phyloP scores from a whole-genome alignment of 208 protist species.

The Crithidia expoeki region DNA sequence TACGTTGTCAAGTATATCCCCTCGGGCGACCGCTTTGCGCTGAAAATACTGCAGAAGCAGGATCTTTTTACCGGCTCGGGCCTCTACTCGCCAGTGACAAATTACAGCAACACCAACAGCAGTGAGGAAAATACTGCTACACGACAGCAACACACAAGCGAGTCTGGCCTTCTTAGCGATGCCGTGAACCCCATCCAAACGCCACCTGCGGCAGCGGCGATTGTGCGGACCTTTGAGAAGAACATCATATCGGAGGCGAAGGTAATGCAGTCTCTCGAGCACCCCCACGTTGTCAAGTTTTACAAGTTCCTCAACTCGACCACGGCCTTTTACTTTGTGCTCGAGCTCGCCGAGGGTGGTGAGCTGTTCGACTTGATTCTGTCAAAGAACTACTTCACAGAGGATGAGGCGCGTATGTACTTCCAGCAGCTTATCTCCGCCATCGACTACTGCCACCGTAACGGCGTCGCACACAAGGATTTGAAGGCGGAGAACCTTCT shows the following conservation, averaged over 20 bases:
- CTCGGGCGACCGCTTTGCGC: slow-evolving; percentile 75
- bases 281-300: slow-evolving; percentile 89
- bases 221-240: slow-evolving; percentile 49
- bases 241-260: slow-evolving; percentile 87
- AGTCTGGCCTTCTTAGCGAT: slow-evolving; percentile 12
- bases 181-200: not conserved
- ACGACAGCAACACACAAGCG: not conserved
- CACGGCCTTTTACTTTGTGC: slow-evolving; percentile 86
- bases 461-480: slow-evolving; percentile 87
- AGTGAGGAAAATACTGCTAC: not conserved
- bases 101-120: not conserved
- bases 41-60: slow-evolving; percentile 89
- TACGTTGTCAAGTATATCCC: slow-evolving; percentile 82
- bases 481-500: slow-evolving; percentile 93
- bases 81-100: slow-evolving; percentile 2
- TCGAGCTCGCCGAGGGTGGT: slow-evolving; percentile 91
- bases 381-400: slow-evolving; percentile 77
- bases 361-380: slow-evolving; percentile 96
- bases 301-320: slow-evolving; percentile 90
- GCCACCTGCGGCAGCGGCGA: not conserved
- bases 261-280: slow-evolving; percentile 88
- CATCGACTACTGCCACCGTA: slow-evolving; percentile 94
- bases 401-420: slow-evolving; percentile 86
- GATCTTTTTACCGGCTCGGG: slow-evolving; percentile 49
- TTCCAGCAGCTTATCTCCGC: slow-evolving; percentile 95